Base-by-base conservation (phyloP, 495 filamentous ascomycete genomes). In the Penicillium canescens region DNA sequence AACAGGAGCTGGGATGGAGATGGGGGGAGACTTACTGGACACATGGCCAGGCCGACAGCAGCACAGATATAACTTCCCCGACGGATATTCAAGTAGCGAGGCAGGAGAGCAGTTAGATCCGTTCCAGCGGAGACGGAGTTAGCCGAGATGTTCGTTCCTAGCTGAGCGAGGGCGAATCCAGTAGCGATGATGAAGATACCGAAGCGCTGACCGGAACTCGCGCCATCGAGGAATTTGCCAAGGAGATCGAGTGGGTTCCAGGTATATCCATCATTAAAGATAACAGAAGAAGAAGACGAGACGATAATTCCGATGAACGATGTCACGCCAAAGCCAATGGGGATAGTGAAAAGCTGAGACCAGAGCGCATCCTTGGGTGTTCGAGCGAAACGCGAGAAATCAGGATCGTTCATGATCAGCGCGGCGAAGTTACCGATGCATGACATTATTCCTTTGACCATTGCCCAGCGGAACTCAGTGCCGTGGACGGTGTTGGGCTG, bases 231-330 rank as follows among this genome's bases (percentile, higher is more conserved):
- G 73, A 97, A 96, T 10, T 69, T 73, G 47, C 81, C 78, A 11
- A 97, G 80, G 0, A 97, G 79, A 11, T 83, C 78, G 3, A 96
- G 82, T 0, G 92, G 92, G 59, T 92, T 91, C 92, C 92, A 97
- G 59, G 96, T 90, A 3, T 88, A 75, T 1, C 87, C 72, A 16
- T 81, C 80, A 31, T 79, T 78, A 58, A 86, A 92, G 60, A 96
- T 91, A 51, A 94, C 82, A 0, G 81, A 74, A 3, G 91, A 92
- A 6, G 88, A 90, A 0, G 92, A 97, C 2, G 90, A 92, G 24
- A 93, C 91, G 55, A 96, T 89, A 62, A 97, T 96, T 51, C 92
- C 91, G 60, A 96, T 92, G 68, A 96, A 92, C 7, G 88, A 93
- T 13, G 92, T 96, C 43, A 96, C 65, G 3, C 88, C 92, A 57